A percentile compares a stretch with the other conserved stretches of the same genome.
phyloP scores from a whole-genome alignment of 768 basidiomycete genomes.

The Mycena belliarum region DNA sequence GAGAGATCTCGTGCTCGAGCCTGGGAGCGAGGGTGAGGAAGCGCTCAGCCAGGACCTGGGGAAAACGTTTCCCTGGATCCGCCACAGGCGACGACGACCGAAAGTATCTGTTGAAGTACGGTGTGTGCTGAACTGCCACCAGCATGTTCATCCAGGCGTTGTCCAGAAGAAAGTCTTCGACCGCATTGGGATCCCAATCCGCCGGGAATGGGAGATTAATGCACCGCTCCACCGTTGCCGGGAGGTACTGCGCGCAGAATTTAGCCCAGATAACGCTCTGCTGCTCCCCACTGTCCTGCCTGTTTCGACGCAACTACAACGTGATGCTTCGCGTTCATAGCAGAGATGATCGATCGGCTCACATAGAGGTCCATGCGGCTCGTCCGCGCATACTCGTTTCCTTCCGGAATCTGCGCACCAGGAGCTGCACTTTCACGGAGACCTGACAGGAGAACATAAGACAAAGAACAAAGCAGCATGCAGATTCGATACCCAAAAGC shows the following conservation, averaged over 20 bases:
- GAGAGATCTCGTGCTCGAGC: not conserved
- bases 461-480: not conserved
- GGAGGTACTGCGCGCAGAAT: not conserved
- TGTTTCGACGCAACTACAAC: not conserved
- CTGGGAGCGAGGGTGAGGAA: not conserved
- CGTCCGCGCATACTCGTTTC: not conserved
- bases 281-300: not conserved
- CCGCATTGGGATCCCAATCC: not conserved
- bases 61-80: not conserved
- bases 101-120: not conserved
- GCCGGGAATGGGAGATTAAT: not conserved
- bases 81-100: not conserved
- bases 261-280: not conserved
- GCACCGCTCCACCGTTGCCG: not conserved
- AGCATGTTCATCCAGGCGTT: not conserved
- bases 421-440: not conserved
- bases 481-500: not conserved
- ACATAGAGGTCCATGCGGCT: not conserved
- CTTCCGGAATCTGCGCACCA: not conserved
- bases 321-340: no score
- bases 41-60: not conserved
- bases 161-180: not conserved
- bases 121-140: not conserved
- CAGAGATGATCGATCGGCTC: not conserved
- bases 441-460: not conserved